phyloP scores from a whole-genome alignment of 148 eudicot genomes.

The Fagopyrum homotropicum region DNA sequence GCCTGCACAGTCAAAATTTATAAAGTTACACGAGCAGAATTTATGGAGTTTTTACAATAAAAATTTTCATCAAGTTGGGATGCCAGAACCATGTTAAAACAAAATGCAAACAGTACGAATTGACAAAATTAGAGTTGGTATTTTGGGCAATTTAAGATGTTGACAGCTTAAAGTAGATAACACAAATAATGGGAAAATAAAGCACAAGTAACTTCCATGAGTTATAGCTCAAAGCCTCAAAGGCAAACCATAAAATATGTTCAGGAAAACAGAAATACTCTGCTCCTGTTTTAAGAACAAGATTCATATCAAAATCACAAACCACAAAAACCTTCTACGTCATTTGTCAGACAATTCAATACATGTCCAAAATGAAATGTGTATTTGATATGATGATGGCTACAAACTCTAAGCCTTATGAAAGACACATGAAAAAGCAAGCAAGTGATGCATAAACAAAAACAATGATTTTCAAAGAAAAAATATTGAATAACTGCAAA shows the following conservation, averaged over 20 bases:
- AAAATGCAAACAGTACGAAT: not conserved
- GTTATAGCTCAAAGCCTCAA: not conserved
- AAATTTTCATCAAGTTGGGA: not conserved
- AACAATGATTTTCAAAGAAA: not conserved
- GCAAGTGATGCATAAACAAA: not conserved
- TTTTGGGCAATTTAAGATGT: not conserved
- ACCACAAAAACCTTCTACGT: not conserved
- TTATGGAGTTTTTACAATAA: not conserved
- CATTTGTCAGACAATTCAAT: not conserved
- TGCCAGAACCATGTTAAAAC: not conserved
- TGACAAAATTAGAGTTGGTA: not conserved
- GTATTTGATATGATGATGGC: not conserved
- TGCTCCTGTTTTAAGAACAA: not conserved
- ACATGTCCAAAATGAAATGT: not conserved
- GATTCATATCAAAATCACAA: not conserved
- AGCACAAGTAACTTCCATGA: not conserved
- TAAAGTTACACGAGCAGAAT: not conserved
- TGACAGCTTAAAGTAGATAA: not conserved
- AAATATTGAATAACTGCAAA: not conserved
- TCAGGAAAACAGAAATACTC: not conserved
- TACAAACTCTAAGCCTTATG: not conserved
- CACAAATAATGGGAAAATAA: not conserved
- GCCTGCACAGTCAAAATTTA: conserved; percentile 36
- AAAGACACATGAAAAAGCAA: not conserved
- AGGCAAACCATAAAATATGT: not conserved